Base-by-base conservation (phyloP, 2,329 filamentous ascomycete species). In the Knufia fluminis region DNA sequence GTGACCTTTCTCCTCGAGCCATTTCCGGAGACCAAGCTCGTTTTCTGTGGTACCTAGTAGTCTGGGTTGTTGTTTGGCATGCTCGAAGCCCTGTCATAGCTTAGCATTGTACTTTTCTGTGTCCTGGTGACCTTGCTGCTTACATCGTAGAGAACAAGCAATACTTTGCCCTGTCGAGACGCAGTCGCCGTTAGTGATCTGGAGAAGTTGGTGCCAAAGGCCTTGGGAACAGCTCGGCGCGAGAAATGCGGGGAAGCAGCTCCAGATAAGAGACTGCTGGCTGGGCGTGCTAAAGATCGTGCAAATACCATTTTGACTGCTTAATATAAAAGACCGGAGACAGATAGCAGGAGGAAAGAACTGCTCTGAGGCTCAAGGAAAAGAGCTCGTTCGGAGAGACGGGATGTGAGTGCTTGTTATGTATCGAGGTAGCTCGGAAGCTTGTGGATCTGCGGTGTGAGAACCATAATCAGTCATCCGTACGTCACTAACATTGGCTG, bases 21-120 rank as follows among this genome's bases (percentile, higher is more conserved):
- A 98, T 73, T 94, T 90, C 66, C 92, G 82, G 67, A 98, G 77
- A 62, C 92, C 92, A 55, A 98, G 87, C 79, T 98, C 92, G 71
- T 97, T 97, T 79, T 98, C 88, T 43, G 89, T 96, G 57, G 92
- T 95, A 64, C 92, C 92, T 63, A 96, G 82, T 61, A 98, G 79
- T 63, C 79, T 80, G 57, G 90, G 89, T 68, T 94, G 88, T 66
- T 96, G 78, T 71, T 85, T 74, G 73, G 90, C 89, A 76, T 95
- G 88, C 74, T 88, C 75, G 67, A 81, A 79, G 68, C 89, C 80
- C 79, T 82, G 53, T 36, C 36, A 48, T 45, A 17, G 41, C 33
- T 17, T 35, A 49, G 31, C 22, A 28, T 9, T 4, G 23, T 44
- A 6, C 23, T 19, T 17, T 44, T 9, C n/a, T 19, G 22, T 16